Conservation (phyloP, 192 early-diverging fungal genomes). For the Coemansia sp. region DNA sequence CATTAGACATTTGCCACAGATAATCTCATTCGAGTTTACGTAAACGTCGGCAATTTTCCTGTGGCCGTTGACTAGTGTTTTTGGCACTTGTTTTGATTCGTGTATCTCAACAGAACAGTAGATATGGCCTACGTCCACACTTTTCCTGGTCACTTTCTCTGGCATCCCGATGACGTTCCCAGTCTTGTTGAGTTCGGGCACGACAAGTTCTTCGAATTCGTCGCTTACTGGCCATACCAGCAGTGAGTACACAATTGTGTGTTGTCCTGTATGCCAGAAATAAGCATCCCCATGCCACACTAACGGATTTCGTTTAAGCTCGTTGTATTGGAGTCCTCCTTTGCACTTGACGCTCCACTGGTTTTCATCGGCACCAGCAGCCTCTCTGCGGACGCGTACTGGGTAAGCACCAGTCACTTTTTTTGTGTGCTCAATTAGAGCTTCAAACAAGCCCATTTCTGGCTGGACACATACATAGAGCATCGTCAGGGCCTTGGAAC, state of each 20-base stretch:
- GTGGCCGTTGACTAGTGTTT: neutral
- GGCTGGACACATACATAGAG: neutral
- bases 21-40: neutral
- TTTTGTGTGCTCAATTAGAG: neutral
- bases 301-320: neutral
- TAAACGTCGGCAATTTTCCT: neutral
- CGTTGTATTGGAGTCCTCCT: neutral
- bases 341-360: constrained; percentile 2
- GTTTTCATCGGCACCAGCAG: neutral
- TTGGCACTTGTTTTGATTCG: neutral
- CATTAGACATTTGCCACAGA: neutral
- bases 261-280: neutral
- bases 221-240: neutral
- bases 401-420: neutral
- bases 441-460: neutral
- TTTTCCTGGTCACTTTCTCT: neutral
- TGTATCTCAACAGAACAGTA: neutral
- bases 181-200: neutral
- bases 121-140: constrained; percentile 1
- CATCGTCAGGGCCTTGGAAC: neutral
- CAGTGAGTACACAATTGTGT: neutral
- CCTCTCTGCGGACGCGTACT: neutral
- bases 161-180: neutral
- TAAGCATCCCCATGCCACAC: neutral
- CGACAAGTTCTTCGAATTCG: neutral